Base-by-base conservation (phyloP, 1,284 basidiomycete species). In the Leucoagaricus sp. region DNA sequence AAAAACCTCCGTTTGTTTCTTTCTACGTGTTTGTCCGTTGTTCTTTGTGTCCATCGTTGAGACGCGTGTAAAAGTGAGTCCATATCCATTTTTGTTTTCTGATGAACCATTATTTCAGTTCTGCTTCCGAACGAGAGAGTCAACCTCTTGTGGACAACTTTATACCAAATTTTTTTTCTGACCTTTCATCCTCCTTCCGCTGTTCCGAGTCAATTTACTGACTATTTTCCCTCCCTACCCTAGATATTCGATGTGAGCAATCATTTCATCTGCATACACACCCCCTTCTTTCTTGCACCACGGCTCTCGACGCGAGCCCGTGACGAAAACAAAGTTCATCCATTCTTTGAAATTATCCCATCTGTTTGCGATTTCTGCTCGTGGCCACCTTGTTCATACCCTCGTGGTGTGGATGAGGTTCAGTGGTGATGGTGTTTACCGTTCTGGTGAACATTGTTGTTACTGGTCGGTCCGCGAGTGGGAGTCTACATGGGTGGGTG, bases 91-190 rank as follows among this genome's bases (percentile, higher is more conserved):
- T 48, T 64, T 72, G 45, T 71, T 64, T 81, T 84, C 87, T 86
- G 84, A 82, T 70, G 55, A 50, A 64, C 61, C 60, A 71, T 74
- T 4, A 44, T 23, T 72, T 87, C 86, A 89, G 86, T 89, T 89
- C 86, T 89, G 86, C 86, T 89, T 88, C 86, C 86, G 86, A 88
- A 86, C 60, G 78, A 83, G 85, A 82, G 78, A 75, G 72, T 78
- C 76, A 75, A 74, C 69, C 75, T 83, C 80, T 88, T 82, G 86
- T 87, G 86, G 86, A 88, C 75, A 86, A 74, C 75, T 45, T 72
- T 74, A 69, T 83, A 82, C 81, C 82, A 85, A 83, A 82, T 80
- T 70, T 72, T 69, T 73, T 73, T 79, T 64, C 80, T 83, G 80
- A 85, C 67, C 57, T 65, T 55, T 55, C 49, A 53, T 49, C 4